phyloP scores from a whole-genome alignment of 78 protist species.

The Dictyostelium purpureum region DNA sequence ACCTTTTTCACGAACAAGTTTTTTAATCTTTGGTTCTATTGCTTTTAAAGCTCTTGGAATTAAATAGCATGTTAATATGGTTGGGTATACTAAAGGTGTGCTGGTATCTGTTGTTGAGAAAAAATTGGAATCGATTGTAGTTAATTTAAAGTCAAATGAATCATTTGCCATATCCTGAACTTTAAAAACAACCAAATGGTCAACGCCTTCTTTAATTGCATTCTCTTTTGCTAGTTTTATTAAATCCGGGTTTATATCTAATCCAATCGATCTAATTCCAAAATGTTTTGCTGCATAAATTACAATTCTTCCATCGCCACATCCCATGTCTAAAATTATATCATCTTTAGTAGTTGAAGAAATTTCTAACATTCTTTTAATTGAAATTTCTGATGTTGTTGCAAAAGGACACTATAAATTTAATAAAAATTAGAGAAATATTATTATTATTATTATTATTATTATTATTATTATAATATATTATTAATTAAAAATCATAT shows the following conservation, averaged over 20 bases:
- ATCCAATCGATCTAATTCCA: slow-evolving; percentile 51
- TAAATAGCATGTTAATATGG: slow-evolving; percentile 45
- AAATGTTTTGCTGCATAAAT: slow-evolving; percentile 56
- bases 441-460: background rate
- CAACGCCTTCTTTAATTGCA: slow-evolving; percentile 33
- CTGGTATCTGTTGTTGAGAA: background rate
- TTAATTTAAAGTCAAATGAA: slow-evolving; percentile 54
- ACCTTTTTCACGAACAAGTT: slow-evolving; percentile 6
- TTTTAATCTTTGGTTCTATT: slow-evolving; percentile 22
- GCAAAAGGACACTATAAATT: slow-evolving; percentile 57
- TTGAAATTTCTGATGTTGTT: slow-evolving; percentile 33
- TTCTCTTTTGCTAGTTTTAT: background rate
- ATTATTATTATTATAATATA: background rate
- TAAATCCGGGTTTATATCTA: slow-evolving; percentile 56
- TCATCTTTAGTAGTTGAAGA: slow-evolving; percentile 2
- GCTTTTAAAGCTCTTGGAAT: slow-evolving; percentile 56
- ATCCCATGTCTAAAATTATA: slow-evolving; percentile 42
- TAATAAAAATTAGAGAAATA: background rate
- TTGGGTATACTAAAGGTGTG: slow-evolving; percentile 21
- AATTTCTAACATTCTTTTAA: slow-evolving; percentile 30
- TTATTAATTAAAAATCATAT: background rate
- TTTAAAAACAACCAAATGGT: slow-evolving; percentile 9
- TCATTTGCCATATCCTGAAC: slow-evolving; percentile 43
- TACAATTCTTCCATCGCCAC: slow-evolving; percentile 72
- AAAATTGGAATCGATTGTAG: background rate